These are phyloP conservation scores for Aureobasidium sp. DNA, from an alignment of 2,329 filamentous ascomycete genomes.

Conservation along the genomic window DNA sequence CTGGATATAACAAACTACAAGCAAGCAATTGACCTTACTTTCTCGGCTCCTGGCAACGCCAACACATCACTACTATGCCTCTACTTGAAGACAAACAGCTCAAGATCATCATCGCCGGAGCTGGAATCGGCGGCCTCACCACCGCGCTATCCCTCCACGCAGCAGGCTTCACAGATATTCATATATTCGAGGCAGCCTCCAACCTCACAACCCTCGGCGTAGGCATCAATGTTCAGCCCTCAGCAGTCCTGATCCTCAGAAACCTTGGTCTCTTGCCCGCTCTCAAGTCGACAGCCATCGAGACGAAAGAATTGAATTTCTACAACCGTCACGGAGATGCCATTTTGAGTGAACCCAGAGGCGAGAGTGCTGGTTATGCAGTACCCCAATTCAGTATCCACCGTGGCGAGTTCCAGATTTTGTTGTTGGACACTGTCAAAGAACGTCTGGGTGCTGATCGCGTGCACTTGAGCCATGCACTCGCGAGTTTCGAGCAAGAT, in stretches of 20 bases:
- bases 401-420: constrained; percentile 40
- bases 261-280: constrained; percentile 38
- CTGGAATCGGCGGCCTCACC: constrained; percentile 46
- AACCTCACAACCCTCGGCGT: constrained; percentile 39
- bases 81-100: constrained; percentile 14
- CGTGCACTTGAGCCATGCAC: constrained; percentile 35
- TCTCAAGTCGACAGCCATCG: constrained; percentile 35
- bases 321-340: constrained; percentile 40
- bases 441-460: constrained; percentile 34
- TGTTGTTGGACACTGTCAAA: constrained; percentile 37
- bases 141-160: constrained; percentile 50
- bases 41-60: neutral
- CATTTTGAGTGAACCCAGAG: constrained; percentile 39
- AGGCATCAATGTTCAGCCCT: constrained; percentile 43
- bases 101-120: constrained; percentile 41
- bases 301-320: constrained; percentile 39
- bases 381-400: constrained; percentile 42
- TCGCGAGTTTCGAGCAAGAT: constrained; percentile 33
- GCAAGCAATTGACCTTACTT: too few species aligned
- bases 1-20: neutral
- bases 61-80: constrained; percentile 4
- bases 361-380: constrained; percentile 35
- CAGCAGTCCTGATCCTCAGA: constrained; percentile 39
- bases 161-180: constrained; percentile 43
- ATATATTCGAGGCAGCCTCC: constrained; percentile 38